These are phyloP conservation scores for Epichloe glyceriae DNA, from an alignment of 2,329 filamentous ascomycete species.

Conservation along the genomic window DNA sequence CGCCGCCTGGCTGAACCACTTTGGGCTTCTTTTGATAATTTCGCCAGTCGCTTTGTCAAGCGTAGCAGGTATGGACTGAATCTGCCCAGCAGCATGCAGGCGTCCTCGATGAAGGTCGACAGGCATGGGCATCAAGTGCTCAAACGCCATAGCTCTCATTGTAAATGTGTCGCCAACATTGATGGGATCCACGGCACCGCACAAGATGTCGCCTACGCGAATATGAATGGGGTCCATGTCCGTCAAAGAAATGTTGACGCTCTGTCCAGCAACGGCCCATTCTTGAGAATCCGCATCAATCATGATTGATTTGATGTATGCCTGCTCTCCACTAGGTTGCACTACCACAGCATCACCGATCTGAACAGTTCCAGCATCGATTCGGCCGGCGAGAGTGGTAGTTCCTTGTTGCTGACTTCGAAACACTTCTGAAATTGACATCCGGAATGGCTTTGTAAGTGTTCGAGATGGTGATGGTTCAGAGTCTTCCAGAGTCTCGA, in stretches of 20 bases:
- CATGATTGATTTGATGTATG: slow-evolving; percentile 69
- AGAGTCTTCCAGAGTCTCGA: slow-evolving; percentile 75
- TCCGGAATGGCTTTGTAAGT: slow-evolving; percentile 65
- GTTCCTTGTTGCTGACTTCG: slow-evolving; percentile 68
- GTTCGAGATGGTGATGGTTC: slow-evolving; percentile 54
- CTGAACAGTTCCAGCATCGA: slow-evolving; percentile 76
- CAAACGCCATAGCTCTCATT: slow-evolving; percentile 78
- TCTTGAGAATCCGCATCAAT: slow-evolving; percentile 60
- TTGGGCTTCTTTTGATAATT: slow-evolving; percentile 72
- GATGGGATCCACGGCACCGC: slow-evolving; percentile 54
- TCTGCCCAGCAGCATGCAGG: slow-evolving; percentile 63
- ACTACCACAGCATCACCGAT: slow-evolving; percentile 67
- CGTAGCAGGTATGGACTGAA: slow-evolving; percentile 57
- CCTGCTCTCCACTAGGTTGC: slow-evolving; percentile 70
- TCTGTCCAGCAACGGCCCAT: slow-evolving; percentile 90
- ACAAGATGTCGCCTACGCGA: slow-evolving; percentile 76
- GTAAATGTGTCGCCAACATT: slow-evolving; percentile 60
- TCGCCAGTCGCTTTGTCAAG: slow-evolving; percentile 69
- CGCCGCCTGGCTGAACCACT: slow-evolving; percentile 64
- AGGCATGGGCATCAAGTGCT: slow-evolving; percentile 76
- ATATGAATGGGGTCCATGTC: slow-evolving; percentile 80
- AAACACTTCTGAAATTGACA: slow-evolving; percentile 83
- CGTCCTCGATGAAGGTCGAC: slow-evolving; percentile 82
- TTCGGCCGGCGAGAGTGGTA: slow-evolving; percentile 71
- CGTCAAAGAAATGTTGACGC: slow-evolving; percentile 67